Percentiles rank a stretch among this genome's conserved stretches.
Evolutionary conservation across 768 basidiomycete genomes (phyloP).

Genomic region (Naganishia vaughanmartiniae): DNA sequence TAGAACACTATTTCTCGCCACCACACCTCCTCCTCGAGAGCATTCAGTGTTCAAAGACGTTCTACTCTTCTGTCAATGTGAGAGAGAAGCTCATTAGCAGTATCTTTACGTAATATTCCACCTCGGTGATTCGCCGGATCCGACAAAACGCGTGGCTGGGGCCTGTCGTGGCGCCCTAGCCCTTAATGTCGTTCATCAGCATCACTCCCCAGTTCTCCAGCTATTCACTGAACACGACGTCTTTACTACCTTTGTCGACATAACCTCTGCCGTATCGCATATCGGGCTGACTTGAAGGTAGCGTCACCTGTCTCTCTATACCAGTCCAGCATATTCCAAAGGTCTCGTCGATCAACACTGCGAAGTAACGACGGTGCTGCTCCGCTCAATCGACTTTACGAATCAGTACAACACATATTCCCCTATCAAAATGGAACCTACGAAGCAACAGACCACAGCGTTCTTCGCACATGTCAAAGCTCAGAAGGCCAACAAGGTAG

Average conservation of each 20-base stretch:
- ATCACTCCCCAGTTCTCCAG: background rate
- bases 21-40: background rate
- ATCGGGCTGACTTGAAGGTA: background rate
- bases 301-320: background rate
- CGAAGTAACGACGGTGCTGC: background rate
- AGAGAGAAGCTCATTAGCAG: too few relatives aligned
- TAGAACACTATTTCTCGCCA: too few relatives aligned
- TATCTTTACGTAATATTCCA: background rate
- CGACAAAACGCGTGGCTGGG: constrained; percentile 1
- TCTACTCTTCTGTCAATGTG: background rate
- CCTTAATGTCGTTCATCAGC: background rate
- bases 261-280: too few relatives aligned
- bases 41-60: background rate
- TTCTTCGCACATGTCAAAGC: constrained; percentile 75
- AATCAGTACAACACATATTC: background rate
- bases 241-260: too few relatives aligned
- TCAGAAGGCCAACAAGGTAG: constrained; percentile 72
- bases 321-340: background rate
- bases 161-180: background rate
- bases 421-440: constrained; percentile 39
- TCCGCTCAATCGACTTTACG: background rate
- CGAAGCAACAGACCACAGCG: constrained; percentile 79
- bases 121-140: background rate
- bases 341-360: background rate
- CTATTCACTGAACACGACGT: background rate